These are phyloP conservation scores for Centaurea solstitialis DNA, from an alignment of 129 eudicot genomes.

Conservation along the genomic window DNA sequence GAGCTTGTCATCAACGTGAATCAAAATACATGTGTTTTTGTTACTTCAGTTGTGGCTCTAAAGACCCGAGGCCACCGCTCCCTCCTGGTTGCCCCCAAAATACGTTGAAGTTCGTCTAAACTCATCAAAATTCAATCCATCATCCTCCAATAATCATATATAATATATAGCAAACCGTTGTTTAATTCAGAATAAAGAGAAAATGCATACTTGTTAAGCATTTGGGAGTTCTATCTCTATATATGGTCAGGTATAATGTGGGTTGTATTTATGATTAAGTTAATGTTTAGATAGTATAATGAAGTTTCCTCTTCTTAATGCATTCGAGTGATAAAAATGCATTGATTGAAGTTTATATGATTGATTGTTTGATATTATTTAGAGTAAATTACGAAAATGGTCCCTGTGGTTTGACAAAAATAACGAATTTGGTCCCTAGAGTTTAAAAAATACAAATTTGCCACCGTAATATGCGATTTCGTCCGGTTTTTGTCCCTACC, in stretches of 20 bases:
- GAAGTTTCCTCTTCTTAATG: too few relatives aligned
- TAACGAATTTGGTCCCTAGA: too few relatives aligned
- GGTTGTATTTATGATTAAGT: neutral
- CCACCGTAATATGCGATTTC: too few relatives aligned
- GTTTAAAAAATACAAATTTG: too few relatives aligned
- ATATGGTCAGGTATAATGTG: neutral
- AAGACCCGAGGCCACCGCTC: neutral
- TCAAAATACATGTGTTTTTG: constrained; percentile 23
- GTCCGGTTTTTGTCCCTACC: too few relatives aligned
- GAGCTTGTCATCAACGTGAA: constrained; percentile 25
- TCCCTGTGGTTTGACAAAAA: too few relatives aligned
- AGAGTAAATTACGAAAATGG: too few relatives aligned
- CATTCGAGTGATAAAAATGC: too few relatives aligned
- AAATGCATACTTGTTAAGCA: neutral
- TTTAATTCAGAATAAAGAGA: neutral
- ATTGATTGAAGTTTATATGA: too few relatives aligned
- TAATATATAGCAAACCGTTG: neutral
- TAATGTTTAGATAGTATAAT: too few relatives aligned
- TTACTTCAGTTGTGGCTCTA: constrained; percentile 13
- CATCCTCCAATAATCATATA: neutral
- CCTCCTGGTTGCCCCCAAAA: neutral
- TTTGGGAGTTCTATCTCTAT: neutral
- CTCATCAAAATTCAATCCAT: neutral
- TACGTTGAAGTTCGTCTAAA: neutral
- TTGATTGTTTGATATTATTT: too few relatives aligned